These are phyloP conservation scores for Clitoria ternatea DNA, from an alignment of 306 rosid genomes.

Conservation along the genomic window DNA sequence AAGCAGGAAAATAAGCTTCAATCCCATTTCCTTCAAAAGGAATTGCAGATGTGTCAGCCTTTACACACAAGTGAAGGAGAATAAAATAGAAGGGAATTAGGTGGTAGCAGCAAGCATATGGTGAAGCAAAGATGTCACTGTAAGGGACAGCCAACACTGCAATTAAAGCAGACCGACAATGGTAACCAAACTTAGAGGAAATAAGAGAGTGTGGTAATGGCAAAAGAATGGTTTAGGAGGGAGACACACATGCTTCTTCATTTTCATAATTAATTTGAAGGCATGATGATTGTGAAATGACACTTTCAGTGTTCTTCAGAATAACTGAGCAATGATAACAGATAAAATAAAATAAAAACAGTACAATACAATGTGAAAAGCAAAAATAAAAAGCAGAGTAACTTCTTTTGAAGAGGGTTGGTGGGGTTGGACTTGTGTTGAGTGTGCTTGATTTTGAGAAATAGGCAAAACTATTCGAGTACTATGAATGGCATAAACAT, in stretches of 20 bases:
- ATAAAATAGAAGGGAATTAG: conserved; percentile 16
- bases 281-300: conserved; percentile 19
- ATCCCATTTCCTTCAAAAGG: conserved; percentile 39
- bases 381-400: conserved; percentile 13
- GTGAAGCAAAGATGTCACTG: neutral
- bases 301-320: conserved; percentile 26
- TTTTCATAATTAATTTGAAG: neutral
- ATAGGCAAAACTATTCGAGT: neutral
- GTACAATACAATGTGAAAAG: conserved; percentile 14
- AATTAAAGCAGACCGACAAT: conserved; percentile 46
- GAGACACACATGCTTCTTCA: conserved; percentile 18
- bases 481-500: neutral
- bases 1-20: conserved; percentile 40
- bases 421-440: conserved; percentile 32
- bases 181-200: conserved; percentile 2
- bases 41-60: conserved; percentile 38
- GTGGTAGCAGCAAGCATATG: conserved; percentile 13
- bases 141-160: neutral
- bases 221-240: conserved; percentile 26
- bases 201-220: conserved; percentile 6
- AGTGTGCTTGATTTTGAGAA: neutral
- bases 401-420: conserved; percentile 26
- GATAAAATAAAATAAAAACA: conserved; percentile 37
- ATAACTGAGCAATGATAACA: neutral
- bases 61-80: conserved; percentile 22